Percentiles rank a stretch among this genome's conserved stretches.
Conservation (phyloP, 257 asterid genomes). For the Linderniella brevidens region DNA sequence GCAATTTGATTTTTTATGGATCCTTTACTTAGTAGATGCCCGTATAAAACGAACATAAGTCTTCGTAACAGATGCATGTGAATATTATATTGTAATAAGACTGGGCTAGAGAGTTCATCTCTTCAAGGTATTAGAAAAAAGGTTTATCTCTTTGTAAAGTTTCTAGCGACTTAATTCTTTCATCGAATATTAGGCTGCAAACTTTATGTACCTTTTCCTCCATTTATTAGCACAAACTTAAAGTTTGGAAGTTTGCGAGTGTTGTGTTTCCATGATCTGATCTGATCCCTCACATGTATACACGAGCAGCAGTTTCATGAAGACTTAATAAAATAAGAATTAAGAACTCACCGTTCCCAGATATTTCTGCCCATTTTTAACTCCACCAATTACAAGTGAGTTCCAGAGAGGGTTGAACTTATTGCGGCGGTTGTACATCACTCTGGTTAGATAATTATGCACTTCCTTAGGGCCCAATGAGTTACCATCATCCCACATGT, state of each 20-base stretch:
- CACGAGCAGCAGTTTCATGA: not conserved
- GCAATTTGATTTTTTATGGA: no score
- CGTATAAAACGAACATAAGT: no score
- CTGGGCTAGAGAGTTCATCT: not conserved
- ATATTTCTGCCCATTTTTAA: slow-evolving; percentile 84
- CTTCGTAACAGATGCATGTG: not conserved
- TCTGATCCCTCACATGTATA: no score
- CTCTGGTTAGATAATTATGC: slow-evolving; percentile 65
- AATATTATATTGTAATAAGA: not conserved
- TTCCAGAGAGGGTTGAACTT: slow-evolving; percentile 96
- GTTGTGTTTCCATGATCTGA: no score
- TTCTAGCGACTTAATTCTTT: no score
- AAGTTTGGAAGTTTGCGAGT: no score
- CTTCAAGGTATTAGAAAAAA: no score
- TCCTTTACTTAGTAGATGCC: no score
- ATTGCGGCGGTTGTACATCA: slow-evolving; percentile 95
- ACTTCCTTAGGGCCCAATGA: slow-evolving; percentile 96
- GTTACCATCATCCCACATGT: slow-evolving; percentile 98
- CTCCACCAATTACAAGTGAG: slow-evolving; percentile 85
- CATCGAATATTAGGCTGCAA: no score
- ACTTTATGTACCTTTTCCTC: no score
- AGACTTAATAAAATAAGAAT: not conserved
- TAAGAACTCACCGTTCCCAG: slow-evolving; percentile 58
- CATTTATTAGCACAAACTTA: no score
- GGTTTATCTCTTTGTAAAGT: no score